Conservation (phyloP, 495 filamentous ascomycete genomes). For the Pseudevernia furfuracea region DNA sequence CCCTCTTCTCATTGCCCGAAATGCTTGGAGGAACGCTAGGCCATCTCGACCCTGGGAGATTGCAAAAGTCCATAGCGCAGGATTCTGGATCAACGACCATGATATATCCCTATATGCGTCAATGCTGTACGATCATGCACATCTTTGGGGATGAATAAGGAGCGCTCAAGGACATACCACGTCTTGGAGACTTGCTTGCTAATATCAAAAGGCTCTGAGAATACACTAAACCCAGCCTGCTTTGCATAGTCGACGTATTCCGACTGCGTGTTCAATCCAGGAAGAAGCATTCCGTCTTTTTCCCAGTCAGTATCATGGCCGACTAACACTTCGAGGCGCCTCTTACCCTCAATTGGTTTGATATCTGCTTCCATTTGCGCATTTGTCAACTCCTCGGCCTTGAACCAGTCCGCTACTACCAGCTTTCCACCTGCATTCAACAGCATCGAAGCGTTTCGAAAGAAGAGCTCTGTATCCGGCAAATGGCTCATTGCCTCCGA, state of each 20-base stretch:
- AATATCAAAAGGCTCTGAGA: constrained; percentile 45
- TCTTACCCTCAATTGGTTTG: constrained; percentile 45
- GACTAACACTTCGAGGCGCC: background rate
- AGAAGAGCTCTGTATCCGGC: constrained; percentile 49
- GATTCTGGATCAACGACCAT: constrained; percentile 49
- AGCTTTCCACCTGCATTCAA: constrained; percentile 39
- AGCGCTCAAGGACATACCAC: constrained; percentile 13
- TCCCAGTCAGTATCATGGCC: constrained; percentile 7
- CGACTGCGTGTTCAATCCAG: constrained; percentile 41
- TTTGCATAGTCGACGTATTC: constrained; percentile 44
- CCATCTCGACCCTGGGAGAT: constrained; percentile 50
- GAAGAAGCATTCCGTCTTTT: constrained; percentile 50
- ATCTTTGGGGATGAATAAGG: background rate
- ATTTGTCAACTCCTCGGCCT: constrained; percentile 37
- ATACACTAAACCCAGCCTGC: constrained; percentile 37
- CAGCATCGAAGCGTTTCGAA: constrained; percentile 39
- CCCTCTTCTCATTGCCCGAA: constrained; percentile 51
- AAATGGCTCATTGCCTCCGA: constrained; percentile 52
- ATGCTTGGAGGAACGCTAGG: constrained; percentile 51
- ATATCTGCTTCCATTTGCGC: constrained; percentile 44
- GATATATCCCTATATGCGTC: constrained; percentile 47
- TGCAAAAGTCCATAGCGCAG: constrained; percentile 50
- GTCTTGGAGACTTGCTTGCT: constrained; percentile 46
- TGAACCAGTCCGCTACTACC: constrained; percentile 52
- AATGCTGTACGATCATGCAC: background rate